Evolutionary conservation across 2,329 filamentous ascomycete species (phyloP), one percentile per base, ranked within the genome.

Genomic region (Taxawa tesnikishii): DNA sequence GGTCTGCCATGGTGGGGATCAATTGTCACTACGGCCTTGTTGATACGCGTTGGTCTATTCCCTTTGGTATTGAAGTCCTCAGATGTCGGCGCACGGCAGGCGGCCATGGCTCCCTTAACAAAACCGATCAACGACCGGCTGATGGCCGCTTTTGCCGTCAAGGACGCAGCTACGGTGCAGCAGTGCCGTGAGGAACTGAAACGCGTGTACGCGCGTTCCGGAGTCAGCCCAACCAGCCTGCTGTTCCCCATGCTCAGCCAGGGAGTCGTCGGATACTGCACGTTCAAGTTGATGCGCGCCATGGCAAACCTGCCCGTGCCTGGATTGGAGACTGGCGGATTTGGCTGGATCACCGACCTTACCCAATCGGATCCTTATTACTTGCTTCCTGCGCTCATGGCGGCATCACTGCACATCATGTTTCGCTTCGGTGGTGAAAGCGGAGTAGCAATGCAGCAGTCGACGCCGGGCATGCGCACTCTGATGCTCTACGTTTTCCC

Each of bases 1-100:
- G 83, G 79, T 21, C 58, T 83, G 34, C 83, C 84, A 9, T 96
- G 90, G 90, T 85, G 82, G 67, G 75, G 63, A 2, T 73, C 81
- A 38, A 80, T 94, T 45, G 56, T 78, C 27, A 55, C 67, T 4
- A 70, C 78, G 0, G 76, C 79, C 19, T 19, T 85, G 2, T 37
- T 74, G 5, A 59, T 87, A 38, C 82, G 88, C 39, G 37, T 67
- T 6, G 49, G 62, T 29, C 64, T 90, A 43, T 64, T 88, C 47
- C 74, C 78, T 38, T 70, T 82, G 10, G 74, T 73, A 43, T 50
- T 83, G 15, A 52, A 58, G 21, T 69, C 73, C 11, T 68, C 75
- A 26, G 74, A 83, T 47, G 69, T 70, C 32, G 57, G 62, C 23
- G 75, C 79, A 14, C 71, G 68, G 39, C 63, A 83, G 54, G 63